These are phyloP conservation scores for Misopates orontium DNA, from an alignment of 257 asterid species.

Conservation along the genomic window DNA sequence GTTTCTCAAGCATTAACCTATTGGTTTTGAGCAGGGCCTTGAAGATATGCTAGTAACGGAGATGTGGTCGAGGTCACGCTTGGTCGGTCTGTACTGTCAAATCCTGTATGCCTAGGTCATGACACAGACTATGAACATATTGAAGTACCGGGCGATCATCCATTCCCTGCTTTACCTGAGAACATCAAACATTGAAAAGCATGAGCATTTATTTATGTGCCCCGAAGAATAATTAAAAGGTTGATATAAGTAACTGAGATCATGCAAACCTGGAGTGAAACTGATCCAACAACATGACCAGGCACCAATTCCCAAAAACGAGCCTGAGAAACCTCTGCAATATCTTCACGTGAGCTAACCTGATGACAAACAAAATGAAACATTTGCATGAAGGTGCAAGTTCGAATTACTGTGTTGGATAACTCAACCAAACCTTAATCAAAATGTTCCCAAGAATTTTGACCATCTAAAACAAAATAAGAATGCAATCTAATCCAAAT, in stretches of 20 bases:
- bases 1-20: too few species aligned
- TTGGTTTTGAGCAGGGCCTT: neutral
- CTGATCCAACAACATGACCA: slow-evolving; percentile 81
- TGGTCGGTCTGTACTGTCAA: slow-evolving; percentile 71
- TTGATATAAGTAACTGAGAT: neutral
- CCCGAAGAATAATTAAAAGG: slow-evolving; percentile 6
- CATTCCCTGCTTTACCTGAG: slow-evolving; percentile 69
- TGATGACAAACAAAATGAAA: slow-evolving; percentile 21
- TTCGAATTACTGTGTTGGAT: too few species aligned
- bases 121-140: slow-evolving; percentile 74
- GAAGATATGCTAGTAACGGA: neutral
- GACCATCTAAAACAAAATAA: too few species aligned
- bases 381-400: neutral
- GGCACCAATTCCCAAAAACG: slow-evolving; percentile 96
- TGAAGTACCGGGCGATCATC: slow-evolving; percentile 69
- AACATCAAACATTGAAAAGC: slow-evolving; percentile 17
- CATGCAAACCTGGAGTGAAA: slow-evolving; percentile 63
- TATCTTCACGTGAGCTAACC: slow-evolving; percentile 69
- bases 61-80: slow-evolving; percentile 25
- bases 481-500: too few species aligned
- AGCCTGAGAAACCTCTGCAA: slow-evolving; percentile 71
- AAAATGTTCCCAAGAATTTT: too few species aligned
- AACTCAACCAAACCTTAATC: too few species aligned
- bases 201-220: neutral
- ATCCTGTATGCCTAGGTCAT: slow-evolving; percentile 82